Evolutionary conservation across 2,329 filamentous ascomycete genomes (phyloP), one percentile per base, ranked within the genome.

Genomic region (Venturiaceae sp.): DNA sequence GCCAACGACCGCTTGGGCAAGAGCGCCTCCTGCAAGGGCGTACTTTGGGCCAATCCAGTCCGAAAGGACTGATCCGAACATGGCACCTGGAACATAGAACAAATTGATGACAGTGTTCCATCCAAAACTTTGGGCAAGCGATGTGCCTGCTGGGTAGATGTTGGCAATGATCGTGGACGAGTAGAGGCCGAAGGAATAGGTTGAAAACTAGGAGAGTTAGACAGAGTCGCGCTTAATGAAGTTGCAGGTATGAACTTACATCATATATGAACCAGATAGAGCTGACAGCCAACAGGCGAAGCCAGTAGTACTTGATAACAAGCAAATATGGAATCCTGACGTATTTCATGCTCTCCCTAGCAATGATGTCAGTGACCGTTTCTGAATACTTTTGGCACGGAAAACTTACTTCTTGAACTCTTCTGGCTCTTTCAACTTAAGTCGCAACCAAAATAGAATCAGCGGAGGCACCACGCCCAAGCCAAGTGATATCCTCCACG

Each of bases 41-140:
- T 86, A 83, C 59, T 86, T 84, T 0, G 91, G 90, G 0, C 92
- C 92, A 55, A 95, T 75, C 16, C 70, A 14, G 72, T 96, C 92
- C 28, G 84, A 87, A 6, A 87, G 75, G 59, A 88, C 88, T 0
- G 89, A 87, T 21, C 92, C 92, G 3, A 87, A 72, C 55, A 91
- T 77, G 26, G 88, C 88, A 1, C 92, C 92, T 0, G 90, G 91
- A 54, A 95, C 80, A 71, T 95, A 95, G 72, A 96, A 96, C 62
- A 90, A 75, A 70, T 94, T 95, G 75, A 95, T 83, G 44, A 96
- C 80, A 0, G 87, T 90, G 68, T 90, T 91, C 90, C 90, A 96
- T 39, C 90, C 92, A 61, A 96, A 92, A 11, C 84, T 75, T 62
- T 87, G 87, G 67, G 89, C 92, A 1, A 95, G 75, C 0, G 86